Percentiles rank a stretch among this genome's conserved stretches.
Evolutionary conservation across 371 early-diverging fungal species (phyloP).

Genomic region (Mucor racemosus): DNA sequence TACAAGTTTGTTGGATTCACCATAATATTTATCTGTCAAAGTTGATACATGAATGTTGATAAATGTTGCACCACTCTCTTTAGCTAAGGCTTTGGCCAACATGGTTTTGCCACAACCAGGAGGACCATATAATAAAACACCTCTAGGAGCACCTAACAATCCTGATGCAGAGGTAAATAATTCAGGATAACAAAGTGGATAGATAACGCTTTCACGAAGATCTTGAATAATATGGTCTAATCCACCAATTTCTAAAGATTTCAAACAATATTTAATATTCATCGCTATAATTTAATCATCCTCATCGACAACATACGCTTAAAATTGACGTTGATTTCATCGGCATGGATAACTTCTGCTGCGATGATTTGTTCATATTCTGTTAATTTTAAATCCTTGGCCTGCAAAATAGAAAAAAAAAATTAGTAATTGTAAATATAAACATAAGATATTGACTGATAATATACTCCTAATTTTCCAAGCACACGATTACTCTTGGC

Average conservation of each 20-base stretch:
- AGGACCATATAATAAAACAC: conserved; percentile 94
- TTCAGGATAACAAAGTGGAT: conserved; percentile 90
- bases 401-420: conserved; percentile 29
- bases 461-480: conserved; percentile 74
- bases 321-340: conserved; percentile 88
- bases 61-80: conserved; percentile 94
- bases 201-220: conserved; percentile 93
- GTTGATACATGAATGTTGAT: conserved; percentile 96
- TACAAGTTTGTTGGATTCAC: conserved; percentile 95
- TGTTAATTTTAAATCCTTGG: conserved; percentile 76
- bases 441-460: background rate
- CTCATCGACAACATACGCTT: conserved; percentile 54
- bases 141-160: conserved; percentile 92
- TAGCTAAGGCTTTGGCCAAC: conserved; percentile 96
- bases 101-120: conserved; percentile 98
- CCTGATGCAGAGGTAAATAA: conserved; percentile 86
- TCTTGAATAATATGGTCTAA: conserved; percentile 90
- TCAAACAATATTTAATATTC: background rate
- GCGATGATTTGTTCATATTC: conserved; percentile 96
- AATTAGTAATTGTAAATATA: background rate
- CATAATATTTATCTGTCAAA: conserved; percentile 97
- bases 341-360: conserved; percentile 90
- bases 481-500: conserved; percentile 71
- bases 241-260: conserved; percentile 83
- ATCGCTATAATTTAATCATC: background rate